Base-by-base conservation (phyloP, 1,284 basidiomycete species). In the Sanghuangporus sanghuang region DNA sequence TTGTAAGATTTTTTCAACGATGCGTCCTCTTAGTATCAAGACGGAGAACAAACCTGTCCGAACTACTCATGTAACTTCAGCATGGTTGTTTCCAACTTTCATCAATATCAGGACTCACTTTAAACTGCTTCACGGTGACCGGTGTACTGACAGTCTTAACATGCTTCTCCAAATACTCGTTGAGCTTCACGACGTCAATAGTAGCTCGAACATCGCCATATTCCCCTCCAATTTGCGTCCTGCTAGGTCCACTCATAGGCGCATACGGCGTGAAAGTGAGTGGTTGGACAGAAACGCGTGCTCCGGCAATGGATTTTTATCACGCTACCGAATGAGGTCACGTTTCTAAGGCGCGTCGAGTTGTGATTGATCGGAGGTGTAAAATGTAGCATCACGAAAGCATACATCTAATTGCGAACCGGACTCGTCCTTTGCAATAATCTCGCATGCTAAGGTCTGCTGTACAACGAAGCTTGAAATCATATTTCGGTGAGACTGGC, bases 81-180 rank as follows among this genome's bases (percentile, higher is more conserved):
- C 38, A 32, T 32, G 27, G 2, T 5, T 23, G 49, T 49, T 35
- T 39, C 16, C 52, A 14, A 59, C 54, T 63, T 44, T 35, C 7
- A 49, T 16, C 21, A 39, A 44, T 40, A 50, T n/a, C 49, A 67
- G 40, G 49, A 79, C 85, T 64, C 73, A 92, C 92, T 75, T 92
- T 92, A 79, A 98, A 98, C 75, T 98, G 96, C 78, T 96, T 92
- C 35, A 96, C 85, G 21, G 80, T 77, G 7, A 96, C 84, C 0
- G 94, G 93, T 1, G 85, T 75, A 38, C 76, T 76, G 65, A 96
- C 83, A 0, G 75, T 78, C 6, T 79, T 73, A 1, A 92, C 85
- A 68, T 85, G 75, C 64, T 77, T 73, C 59, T 76, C 70, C 63
- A 97, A 82, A 73, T 93, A 97, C 12, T 73, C 73, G 66, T 90